phyloP scores from a whole-genome alignment of 2,329 filamentous ascomycete genomes.

The Botrytis elliptica region DNA sequence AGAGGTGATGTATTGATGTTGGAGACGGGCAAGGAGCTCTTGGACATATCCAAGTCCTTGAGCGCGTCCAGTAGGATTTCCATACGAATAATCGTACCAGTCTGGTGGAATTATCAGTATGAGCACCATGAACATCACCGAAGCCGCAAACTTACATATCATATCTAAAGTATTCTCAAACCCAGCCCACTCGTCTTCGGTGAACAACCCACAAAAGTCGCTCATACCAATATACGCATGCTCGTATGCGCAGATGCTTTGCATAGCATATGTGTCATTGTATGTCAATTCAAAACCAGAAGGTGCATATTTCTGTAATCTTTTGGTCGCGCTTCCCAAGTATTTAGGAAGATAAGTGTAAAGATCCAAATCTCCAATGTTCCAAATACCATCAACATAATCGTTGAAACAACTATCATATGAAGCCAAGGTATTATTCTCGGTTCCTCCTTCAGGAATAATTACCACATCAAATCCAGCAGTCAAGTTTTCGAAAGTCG shows the following conservation, averaged over 20 bases:
- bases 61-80: conserved; percentile 76
- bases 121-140: background rate
- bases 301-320: conserved; percentile 49
- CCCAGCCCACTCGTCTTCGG: conserved; percentile 53
- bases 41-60: conserved; percentile 85
- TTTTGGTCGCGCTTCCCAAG: conserved; percentile 45
- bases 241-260: conserved; percentile 56
- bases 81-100: conserved; percentile 71
- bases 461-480: conserved; percentile 49
- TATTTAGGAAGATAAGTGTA: conserved; percentile 49
- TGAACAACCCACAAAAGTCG: conserved; percentile 54
- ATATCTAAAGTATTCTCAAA: conserved; percentile 55
- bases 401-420: conserved; percentile 51
- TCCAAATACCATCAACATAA: conserved; percentile 26
- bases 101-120: conserved; percentile 25
- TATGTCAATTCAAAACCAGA: conserved; percentile 48
- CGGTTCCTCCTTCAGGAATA: conserved; percentile 49
- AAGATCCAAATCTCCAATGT: conserved; percentile 44
- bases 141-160: conserved; percentile 45
- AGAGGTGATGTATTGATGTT: conserved; percentile 63
- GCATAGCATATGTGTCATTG: conserved; percentile 52
- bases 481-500: conserved; percentile 43
- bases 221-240: conserved; percentile 49
- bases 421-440: conserved; percentile 53
- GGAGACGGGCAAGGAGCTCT: conserved; percentile 78